Percentiles rank a stretch among this genome's conserved stretches.
Evolutionary conservation across 257 asterid genomes (phyloP).

Genomic region (Solanum rostratum): DNA sequence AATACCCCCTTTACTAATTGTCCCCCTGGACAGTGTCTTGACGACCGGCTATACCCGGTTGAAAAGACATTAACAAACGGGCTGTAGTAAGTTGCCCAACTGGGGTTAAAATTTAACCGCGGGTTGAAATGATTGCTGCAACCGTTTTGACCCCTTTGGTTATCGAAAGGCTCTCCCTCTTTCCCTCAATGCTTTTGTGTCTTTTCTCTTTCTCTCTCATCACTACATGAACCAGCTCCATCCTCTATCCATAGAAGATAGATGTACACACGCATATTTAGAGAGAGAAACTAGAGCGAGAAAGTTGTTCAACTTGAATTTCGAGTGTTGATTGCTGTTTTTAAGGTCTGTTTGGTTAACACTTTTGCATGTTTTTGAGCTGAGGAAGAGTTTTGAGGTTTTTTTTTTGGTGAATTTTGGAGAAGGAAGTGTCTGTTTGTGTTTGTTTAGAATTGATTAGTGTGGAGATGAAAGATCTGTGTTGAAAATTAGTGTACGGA

Average conservation of each 20-base stretch:
- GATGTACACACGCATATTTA: background rate
- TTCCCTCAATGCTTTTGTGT: background rate
- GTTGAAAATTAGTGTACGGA: conserved; percentile 1
- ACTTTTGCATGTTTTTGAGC: background rate
- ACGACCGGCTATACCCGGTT: conserved; percentile 36
- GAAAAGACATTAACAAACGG: conserved; percentile 15
- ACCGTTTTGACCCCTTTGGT: conserved; percentile 12
- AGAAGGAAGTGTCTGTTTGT: background rate
- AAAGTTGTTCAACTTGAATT: background rate
- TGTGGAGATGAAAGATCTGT: conserved; percentile 64
- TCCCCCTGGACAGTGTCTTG: conserved; percentile 26
- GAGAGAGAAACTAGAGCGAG: conserved; percentile 3
- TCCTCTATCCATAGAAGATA: background rate
- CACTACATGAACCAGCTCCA: conserved; percentile 12
- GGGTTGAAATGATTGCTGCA: conserved; percentile 6
- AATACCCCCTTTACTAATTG: conserved; percentile 10
- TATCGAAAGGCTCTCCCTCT: conserved; percentile 14
- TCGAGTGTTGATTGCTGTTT: background rate
- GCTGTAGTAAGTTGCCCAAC: conserved; percentile 1
- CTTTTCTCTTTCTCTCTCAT: background rate
- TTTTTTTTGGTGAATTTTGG: conserved; percentile 1
- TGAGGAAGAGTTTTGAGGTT: background rate
- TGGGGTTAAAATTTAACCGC: conserved; percentile 16
- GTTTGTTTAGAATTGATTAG: background rate
- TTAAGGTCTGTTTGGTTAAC: background rate